These are phyloP conservation scores for Claviceps cyperi DNA, from an alignment of 2,329 filamentous ascomycete species.

Conservation along the genomic window DNA sequence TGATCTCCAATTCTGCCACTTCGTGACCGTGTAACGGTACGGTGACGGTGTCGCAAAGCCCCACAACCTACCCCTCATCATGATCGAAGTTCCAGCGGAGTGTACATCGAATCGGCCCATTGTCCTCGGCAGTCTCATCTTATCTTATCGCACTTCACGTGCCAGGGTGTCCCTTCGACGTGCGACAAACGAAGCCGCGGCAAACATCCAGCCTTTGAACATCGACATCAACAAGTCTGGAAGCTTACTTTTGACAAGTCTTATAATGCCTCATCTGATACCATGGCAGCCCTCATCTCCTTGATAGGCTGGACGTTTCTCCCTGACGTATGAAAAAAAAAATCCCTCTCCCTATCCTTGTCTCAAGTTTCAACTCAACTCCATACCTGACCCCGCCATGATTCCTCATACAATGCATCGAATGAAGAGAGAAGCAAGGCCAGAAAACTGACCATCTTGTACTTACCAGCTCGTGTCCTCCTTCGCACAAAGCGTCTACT, in stretches of 20 bases:
- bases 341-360: constrained; percentile 1
- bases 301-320: constrained; percentile 43
- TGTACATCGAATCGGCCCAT: background rate
- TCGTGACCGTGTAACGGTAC: no score
- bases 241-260: background rate
- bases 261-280: constrained; percentile 10
- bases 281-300: constrained; percentile 38
- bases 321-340: constrained; percentile 28
- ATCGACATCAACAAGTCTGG: background rate
- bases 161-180: background rate
- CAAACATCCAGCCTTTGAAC: no score
- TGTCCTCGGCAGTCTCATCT: background rate
- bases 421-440: background rate
- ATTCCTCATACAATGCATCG: no score
- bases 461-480: constrained; percentile 64
- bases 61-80: no score
- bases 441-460: background rate
- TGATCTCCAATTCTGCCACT: no score
- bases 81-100: no score
- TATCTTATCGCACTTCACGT: background rate
- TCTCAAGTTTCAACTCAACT: background rate
- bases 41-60: no score
- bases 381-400: background rate
- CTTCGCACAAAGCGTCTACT: constrained; percentile 69
- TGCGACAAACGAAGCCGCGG: background rate